Base-by-base conservation (phyloP, 2,329 filamentous ascomycete genomes). In the Mycosphaerella sp. region DNA sequence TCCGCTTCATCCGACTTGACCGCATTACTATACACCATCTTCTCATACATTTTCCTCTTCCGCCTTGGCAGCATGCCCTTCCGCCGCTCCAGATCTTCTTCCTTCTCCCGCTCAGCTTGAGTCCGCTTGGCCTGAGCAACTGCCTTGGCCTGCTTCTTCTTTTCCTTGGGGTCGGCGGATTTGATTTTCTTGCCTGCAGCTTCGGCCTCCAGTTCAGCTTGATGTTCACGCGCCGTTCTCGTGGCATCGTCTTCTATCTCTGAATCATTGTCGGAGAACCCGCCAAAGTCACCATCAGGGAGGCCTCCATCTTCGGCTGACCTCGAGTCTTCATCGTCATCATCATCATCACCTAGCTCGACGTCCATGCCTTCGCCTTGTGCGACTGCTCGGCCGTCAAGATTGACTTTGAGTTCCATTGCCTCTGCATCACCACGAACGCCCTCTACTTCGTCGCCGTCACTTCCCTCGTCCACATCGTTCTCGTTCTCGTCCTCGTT, bases 21-120 rank as follows among this genome's bases (percentile, higher is more conserved):
- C 73, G 85, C 90, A 72, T 96, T 95, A 56, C 84, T 89, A 73
- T 95, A 94, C 66, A 89, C 79, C 88, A 98, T 98, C 76, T 96
- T 93, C 77, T 97, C 93, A 61, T 91, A 86, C 65, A 96, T 75
- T 82, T 96, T 96, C 65, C 93, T 80, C 83, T 97, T 98, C 81
- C 94, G 93, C 71, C 94, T 87, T 71, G 86, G 87, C 77, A 97
- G 84, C 93, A 98, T 98, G 75, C 94, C 93, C 81, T 95, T 96
- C 69, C 88, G 85, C 57, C 91, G 80, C 71, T 95, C 89, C 52
- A 94, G 72, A 64, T 97, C 90, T 71, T 97, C 93, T 3, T 86
- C 84, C 66, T 93, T 87, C 64, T 79, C 73, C 63, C 72, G 68
- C 63, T 81, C 79, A 67, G 77, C 78, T 54, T 82, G 80, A 32